Percentiles rank a stretch among this genome's conserved stretches.
Conservation (phyloP, 805 yeast species). For the Wickerhamomyces chambardii region DNA sequence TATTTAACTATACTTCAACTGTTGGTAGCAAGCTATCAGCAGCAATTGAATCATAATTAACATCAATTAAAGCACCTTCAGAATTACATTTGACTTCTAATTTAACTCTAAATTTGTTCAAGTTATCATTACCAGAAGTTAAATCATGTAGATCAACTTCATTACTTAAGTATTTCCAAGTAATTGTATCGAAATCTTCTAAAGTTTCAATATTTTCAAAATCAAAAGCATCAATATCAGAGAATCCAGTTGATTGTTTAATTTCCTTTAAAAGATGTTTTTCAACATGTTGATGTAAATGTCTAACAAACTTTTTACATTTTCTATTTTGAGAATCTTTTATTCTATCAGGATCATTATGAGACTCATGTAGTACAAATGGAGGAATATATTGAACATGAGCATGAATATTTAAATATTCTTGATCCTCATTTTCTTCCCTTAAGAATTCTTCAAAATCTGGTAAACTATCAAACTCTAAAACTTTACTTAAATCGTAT, state of each 20-base stretch:
- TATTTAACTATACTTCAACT: no score
- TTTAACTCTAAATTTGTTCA: conserved; percentile 56
- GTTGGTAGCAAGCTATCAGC: no score
- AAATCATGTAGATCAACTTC: conserved; percentile 10
- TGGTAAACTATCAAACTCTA: conserved; percentile 50
- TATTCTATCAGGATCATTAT: conserved; percentile 61
- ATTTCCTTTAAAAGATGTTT: conserved; percentile 65
- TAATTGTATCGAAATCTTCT: conserved; percentile 35
- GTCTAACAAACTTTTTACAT: conserved; percentile 62
- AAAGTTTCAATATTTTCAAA: conserved; percentile 41
- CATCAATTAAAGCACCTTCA: conserved; percentile 56
- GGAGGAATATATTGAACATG: conserved; percentile 66
- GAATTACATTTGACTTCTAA: conserved; percentile 60
- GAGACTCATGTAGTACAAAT: conserved; percentile 56
- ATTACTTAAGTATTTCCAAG: conserved; percentile 58
- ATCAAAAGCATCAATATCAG: conserved; percentile 34
- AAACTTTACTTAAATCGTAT: conserved; percentile 11
- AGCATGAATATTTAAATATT: conserved; percentile 60
- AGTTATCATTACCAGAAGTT: conserved; percentile 18
- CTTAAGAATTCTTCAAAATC: conserved; percentile 56
- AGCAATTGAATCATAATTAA: conserved; percentile 54
- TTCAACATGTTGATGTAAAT: conserved; percentile 66
- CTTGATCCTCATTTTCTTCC: conserved; percentile 73
- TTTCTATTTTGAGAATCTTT: conserved; percentile 67
- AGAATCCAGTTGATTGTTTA: conserved; percentile 46